Evolutionary conservation across 176 grass and related monocot genomes (phyloP).

Genomic region (Ananas comosus): DNA sequence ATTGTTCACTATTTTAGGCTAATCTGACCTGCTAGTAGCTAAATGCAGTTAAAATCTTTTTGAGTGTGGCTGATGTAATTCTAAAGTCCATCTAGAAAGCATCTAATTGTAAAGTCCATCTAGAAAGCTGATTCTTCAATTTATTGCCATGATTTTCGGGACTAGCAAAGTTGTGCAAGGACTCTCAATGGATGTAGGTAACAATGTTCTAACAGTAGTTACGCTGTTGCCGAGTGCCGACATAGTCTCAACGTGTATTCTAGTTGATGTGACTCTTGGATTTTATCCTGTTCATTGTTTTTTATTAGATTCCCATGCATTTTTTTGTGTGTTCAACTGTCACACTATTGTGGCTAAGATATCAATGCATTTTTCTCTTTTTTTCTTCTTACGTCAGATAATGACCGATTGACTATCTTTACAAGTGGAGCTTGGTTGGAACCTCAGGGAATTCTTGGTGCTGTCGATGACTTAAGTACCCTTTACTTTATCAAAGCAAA

Average conservation of each 20-base stretch:
- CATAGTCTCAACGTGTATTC: background rate
- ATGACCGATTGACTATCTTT: slow-evolving; percentile 52
- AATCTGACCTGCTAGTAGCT: too few relatives aligned
- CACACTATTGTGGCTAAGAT: background rate
- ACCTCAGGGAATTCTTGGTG: slow-evolving; percentile 57
- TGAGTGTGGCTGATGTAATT: background rate
- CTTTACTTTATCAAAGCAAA: slow-evolving; percentile 75
- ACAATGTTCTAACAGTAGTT: too few relatives aligned
- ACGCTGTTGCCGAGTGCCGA: background rate
- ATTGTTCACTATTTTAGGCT: too few relatives aligned
- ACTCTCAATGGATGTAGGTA: too few relatives aligned
- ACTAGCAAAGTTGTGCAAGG: background rate
- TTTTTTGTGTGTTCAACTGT: background rate
- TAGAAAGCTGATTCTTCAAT: background rate
- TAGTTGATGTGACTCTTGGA: background rate
- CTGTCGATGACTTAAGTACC: slow-evolving; percentile 51
- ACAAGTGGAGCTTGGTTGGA: slow-evolving; percentile 76
- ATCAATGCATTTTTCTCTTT: slow-evolving; percentile 6
- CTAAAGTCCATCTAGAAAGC: too few relatives aligned
- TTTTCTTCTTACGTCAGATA: slow-evolving; percentile 54
- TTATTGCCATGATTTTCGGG: background rate
- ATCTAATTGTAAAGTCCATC: too few relatives aligned
- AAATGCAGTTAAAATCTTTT: background rate
- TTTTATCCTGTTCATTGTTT: background rate
- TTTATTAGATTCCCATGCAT: background rate